Percentiles rank a stretch among this genome's conserved stretches.
Evolutionary conservation across 2,329 filamentous ascomycete genomes (phyloP).

Genomic region (Huntiella moniliformis): DNA sequence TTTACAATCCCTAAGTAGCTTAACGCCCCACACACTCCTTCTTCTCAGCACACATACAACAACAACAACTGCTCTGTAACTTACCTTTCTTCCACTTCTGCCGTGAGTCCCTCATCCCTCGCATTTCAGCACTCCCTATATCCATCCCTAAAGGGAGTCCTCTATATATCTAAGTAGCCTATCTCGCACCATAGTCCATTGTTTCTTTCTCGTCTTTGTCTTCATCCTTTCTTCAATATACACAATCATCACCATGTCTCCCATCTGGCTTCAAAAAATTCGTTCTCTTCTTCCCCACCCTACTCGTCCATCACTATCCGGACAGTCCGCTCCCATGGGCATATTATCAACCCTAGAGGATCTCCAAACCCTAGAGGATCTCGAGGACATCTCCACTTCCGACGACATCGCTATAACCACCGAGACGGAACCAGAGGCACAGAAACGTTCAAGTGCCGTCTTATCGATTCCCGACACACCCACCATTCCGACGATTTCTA

Average conservation of each 20-base stretch:
- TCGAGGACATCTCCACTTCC: background rate
- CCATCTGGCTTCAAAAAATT: background rate
- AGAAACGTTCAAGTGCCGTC: too few species aligned
- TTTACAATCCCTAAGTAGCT: too few species aligned
- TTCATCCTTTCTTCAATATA: background rate
- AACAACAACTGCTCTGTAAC: constrained; percentile 50
- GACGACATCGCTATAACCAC: background rate
- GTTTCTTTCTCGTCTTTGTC: too few species aligned
- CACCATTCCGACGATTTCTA: too few species aligned
- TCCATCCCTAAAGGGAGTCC: background rate
- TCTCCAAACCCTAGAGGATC: too few species aligned
- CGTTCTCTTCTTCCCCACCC: background rate
- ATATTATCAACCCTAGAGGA: background rate
- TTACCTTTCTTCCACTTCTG: background rate
- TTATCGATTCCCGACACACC: too few species aligned
- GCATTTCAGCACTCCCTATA: background rate
- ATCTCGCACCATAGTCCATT: too few species aligned
- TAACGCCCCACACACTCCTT: constrained; percentile 52
- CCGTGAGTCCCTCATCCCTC: background rate
- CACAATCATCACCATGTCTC: background rate
- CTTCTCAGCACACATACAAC: constrained; percentile 84
- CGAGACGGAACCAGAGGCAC: background rate
- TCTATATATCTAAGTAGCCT: too few species aligned
- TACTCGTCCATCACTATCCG: background rate
- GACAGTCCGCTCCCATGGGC: background rate